phyloP scores from a whole-genome alignment of 495 filamentous ascomycete genomes.

The Darksidea phi region DNA sequence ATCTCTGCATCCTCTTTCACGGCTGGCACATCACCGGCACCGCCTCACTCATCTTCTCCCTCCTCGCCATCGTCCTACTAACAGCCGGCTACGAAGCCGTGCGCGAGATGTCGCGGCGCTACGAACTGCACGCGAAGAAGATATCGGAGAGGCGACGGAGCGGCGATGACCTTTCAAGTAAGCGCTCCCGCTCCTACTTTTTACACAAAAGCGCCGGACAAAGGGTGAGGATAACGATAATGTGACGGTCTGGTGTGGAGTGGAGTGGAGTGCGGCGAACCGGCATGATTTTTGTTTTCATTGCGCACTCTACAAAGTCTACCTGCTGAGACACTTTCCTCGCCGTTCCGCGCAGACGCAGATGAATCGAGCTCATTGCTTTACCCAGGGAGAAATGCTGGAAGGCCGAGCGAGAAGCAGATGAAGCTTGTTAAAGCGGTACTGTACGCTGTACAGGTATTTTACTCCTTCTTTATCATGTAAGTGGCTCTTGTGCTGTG shows the following conservation, averaged over 20 bases:
- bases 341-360: not conserved
- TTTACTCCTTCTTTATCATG: constrained; percentile 99
- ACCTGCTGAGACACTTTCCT: constrained; percentile 19
- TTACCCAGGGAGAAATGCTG: constrained; percentile 59
- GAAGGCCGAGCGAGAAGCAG: constrained; percentile 49
- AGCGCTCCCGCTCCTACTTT: constrained; percentile 10
- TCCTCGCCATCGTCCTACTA: constrained; percentile 75
- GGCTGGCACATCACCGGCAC: constrained; percentile 80
- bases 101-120: constrained; percentile 69
- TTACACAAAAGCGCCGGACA: not conserved
- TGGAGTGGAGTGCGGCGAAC: too few species aligned
- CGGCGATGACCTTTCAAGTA: constrained; percentile 32
- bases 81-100: constrained; percentile 89
- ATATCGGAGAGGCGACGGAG: constrained; percentile 9
- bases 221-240: not conserved
- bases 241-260: too few species aligned
- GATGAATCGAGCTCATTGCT: constrained; percentile 68
- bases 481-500: constrained; percentile 63
- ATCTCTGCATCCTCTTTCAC: constrained; percentile 93
- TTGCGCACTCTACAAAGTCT: constrained; percentile 6
- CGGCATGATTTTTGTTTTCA: too few species aligned
- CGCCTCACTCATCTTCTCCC: constrained; percentile 71
- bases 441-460: constrained; percentile 91
- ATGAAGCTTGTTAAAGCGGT: constrained; percentile 75
- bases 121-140: constrained; percentile 53